Percentiles rank a stretch among this genome's conserved stretches.
phyloP scores from a whole-genome alignment of 768 basidiomycete genomes.

The Strobilomyces dryophilus region DNA sequence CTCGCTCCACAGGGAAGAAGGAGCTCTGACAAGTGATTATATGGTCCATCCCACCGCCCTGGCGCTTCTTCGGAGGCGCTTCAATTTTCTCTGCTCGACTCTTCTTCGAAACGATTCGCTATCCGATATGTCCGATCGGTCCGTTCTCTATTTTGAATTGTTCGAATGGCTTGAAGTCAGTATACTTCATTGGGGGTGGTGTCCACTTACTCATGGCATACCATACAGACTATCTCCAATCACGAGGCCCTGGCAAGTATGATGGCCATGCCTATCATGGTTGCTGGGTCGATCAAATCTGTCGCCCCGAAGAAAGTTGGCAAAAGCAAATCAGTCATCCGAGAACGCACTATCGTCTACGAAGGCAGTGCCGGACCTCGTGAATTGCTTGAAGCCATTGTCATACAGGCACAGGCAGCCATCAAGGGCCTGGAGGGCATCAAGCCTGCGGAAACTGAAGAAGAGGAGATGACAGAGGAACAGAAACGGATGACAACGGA shows the following conservation, averaged over 20 bases:
- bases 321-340: conserved; percentile 46
- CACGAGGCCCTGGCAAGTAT: conserved; percentile 92
- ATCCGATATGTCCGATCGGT: conserved; percentile 90
- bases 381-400: conserved; percentile 86
- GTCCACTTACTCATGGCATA: conserved; percentile 3
- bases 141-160: conserved; percentile 80
- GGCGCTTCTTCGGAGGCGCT: conserved; percentile 86
- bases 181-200: neutral
- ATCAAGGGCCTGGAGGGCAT: conserved; percentile 78
- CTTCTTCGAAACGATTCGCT: conserved; percentile 90
- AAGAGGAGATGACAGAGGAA: conserved; percentile 81
- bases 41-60: conserved; percentile 89
- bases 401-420: conserved; percentile 90
- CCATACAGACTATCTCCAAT: conserved; percentile 75
- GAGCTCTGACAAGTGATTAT: conserved; percentile 82
- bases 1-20: conserved; percentile 68
- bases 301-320: conserved; percentile 52
- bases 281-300: conserved; percentile 63
- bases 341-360: conserved; percentile 82
- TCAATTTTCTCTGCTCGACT: conserved; percentile 83
- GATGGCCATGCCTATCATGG: conserved; percentile 98
- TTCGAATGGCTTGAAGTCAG: conserved; percentile 89
- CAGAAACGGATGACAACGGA: conserved; percentile 80
- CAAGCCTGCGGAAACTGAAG: conserved; percentile 42
- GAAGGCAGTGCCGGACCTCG: conserved; percentile 90